Evolutionary conservation across 2,329 filamentous ascomycete genomes (phyloP), one percentile per base, ranked within the genome.

Genomic region (Hirsutella thompsonii): DNA sequence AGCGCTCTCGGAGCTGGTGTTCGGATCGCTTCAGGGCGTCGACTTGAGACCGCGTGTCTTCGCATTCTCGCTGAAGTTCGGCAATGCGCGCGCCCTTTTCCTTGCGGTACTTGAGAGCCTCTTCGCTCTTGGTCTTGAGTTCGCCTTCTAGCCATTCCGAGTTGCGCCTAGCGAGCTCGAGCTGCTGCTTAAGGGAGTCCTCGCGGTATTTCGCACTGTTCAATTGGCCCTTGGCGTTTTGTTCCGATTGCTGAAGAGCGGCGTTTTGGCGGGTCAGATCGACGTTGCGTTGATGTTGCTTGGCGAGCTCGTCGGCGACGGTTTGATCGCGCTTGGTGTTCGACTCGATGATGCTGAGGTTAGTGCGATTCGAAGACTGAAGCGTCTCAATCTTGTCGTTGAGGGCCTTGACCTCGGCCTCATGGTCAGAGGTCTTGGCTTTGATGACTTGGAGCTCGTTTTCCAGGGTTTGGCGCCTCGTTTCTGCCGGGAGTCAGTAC

Each of bases 61-160:
- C 90, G 50, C 90, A 84, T 45, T 83, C 77, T 40, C 88, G 83
- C 60, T 95, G 85, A 21, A 98, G 75, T 53, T 93, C 85, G 8
- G 88, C 76, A 51, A 96, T 86, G 32, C 85, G 83, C 2, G 87
- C 81, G 47, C 85, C 85, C 70, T 95, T 96, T 57, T 98, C 92
- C 57, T 94, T 96, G 47, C 92, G 79, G 61, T 84, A 90, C 55
- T 89, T 94, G 49, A 90, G 75, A 37, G 87, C 79, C 57, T 98
- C 92, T 8, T 81, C 76, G 46, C 76, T 81, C 64, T 94, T 94
- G 1, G 85, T 89, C 66, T 94, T 90, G 19, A 96, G 73, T 60
- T 98, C 92, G 34, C 73, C 79, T 55, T 95, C 87, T 42, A 92
- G 82, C 84, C 88, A 98, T 52, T 96, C 90, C 48, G 86, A 85